phyloP scores from a whole-genome alignment of 139 green algal species.

The Micractinium sp. region DNA sequence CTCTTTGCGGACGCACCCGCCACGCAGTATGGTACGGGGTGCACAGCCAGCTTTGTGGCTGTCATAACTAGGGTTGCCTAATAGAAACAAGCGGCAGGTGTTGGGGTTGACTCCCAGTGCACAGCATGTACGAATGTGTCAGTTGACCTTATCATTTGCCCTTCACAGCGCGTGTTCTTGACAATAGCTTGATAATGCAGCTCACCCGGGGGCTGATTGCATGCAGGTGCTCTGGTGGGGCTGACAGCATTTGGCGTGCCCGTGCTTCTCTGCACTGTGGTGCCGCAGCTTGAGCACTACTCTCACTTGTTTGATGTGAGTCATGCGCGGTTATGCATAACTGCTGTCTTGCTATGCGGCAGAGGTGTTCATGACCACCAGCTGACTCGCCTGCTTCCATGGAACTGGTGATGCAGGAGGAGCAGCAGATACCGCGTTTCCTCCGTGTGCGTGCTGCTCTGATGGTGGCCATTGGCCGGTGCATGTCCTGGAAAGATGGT shows the following conservation, averaged over 20 bases:
- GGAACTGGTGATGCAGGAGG: not conserved
- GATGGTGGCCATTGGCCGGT: not conserved
- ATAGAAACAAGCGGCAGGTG: no score
- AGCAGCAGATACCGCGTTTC: not conserved
- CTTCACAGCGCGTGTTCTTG: not conserved
- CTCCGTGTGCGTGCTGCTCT: not conserved
- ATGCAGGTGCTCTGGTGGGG: slow-evolving; percentile 1
- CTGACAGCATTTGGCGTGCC: slow-evolving; percentile 13
- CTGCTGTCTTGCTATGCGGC: no score
- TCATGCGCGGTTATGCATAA: not conserved
- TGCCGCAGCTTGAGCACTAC: not conserved
- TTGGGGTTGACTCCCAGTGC: no score
- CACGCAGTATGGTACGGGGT: not conserved
- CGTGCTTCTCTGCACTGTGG: not conserved
- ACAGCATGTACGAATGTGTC: no score
- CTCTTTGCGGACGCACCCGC: not conserved
- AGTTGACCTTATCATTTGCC: no score
- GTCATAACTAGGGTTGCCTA: not conserved
- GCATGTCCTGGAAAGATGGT: not conserved
- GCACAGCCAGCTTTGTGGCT: not conserved
- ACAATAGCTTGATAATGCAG: no score
- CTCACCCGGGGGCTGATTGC: no score
- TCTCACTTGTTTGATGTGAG: not conserved
- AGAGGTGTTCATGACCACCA: not conserved
- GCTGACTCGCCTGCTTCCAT: not conserved